Conservation (phyloP, 352 stramenopile species). For the Achlya hypogyna region DNA sequence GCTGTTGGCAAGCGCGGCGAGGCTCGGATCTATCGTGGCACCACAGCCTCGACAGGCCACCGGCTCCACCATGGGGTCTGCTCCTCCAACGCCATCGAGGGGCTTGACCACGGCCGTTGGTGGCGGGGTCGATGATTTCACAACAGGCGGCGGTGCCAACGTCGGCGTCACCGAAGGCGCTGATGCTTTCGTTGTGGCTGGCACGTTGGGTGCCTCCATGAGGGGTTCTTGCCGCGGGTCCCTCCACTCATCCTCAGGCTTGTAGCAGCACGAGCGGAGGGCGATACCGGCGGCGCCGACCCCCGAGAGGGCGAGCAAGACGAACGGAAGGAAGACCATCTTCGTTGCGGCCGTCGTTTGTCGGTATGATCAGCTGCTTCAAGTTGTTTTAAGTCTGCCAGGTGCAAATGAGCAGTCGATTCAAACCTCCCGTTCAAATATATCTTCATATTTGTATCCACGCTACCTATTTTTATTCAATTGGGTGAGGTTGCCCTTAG, state of each 20-base stretch:
- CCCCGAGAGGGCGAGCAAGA: background rate
- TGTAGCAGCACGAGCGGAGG: background rate
- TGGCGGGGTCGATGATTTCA: no score
- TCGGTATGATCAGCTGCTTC: background rate
- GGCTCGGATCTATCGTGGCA: background rate
- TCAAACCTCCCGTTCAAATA: no score
- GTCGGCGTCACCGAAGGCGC: no score
- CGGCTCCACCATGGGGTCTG: no score
- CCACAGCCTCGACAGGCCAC: no score
- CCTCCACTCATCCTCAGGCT: background rate
- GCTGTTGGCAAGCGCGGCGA: background rate
- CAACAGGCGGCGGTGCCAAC: no score
- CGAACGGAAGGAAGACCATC: background rate
- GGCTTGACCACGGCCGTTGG: background rate
- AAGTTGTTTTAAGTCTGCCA: no score
- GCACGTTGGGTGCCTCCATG: no score
- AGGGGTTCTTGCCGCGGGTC: background rate
- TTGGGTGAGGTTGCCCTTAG: background rate
- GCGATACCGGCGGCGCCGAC: background rate
- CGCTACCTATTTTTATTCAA: background rate
- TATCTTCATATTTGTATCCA: background rate
- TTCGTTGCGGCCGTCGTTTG: background rate
- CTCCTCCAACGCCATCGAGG: background rate
- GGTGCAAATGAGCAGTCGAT: no score
- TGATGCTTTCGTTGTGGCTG: no score